Evolutionary conservation across 2,329 filamentous ascomycete genomes (phyloP).

Genomic region (Keithomyces neogunnii): DNA sequence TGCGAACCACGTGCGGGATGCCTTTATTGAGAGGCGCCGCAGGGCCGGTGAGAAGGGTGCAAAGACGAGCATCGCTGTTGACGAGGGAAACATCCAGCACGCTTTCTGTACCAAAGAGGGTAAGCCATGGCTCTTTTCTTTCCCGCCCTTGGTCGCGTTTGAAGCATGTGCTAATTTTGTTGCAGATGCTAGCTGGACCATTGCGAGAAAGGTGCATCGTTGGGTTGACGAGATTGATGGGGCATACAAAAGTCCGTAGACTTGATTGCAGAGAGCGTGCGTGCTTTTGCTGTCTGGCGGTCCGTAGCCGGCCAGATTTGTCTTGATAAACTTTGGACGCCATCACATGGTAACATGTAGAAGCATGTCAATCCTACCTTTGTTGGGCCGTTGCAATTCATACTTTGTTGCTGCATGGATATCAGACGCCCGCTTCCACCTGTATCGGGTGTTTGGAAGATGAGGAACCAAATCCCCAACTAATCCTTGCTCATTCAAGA

Average conservation of each 20-base stretch:
- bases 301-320: too few relatives aligned
- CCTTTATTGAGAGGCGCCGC: constrained; percentile 33
- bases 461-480: too few relatives aligned
- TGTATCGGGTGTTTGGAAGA: too few relatives aligned
- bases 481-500: too few relatives aligned
- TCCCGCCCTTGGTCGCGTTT: neutral
- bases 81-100: constrained; percentile 48
- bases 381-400: too few relatives aligned
- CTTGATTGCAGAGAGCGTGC: too few relatives aligned
- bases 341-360: too few relatives aligned
- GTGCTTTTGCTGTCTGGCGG: too few relatives aligned
- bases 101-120: constrained; percentile 45
- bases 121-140: constrained; percentile 12
- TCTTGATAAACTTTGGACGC: too few relatives aligned
- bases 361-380: too few relatives aligned
- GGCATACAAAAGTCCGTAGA: neutral
- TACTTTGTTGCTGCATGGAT: too few relatives aligned
- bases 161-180: constrained; percentile 1
- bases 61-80: constrained; percentile 41
- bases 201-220: constrained; percentile 19
- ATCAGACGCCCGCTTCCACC: too few relatives aligned
- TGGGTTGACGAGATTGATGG: constrained; percentile 22
- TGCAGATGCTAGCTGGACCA: constrained; percentile 17
- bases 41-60: constrained; percentile 27
- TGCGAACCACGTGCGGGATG: constrained; percentile 44